Evolutionary conservation across 2,329 filamentous ascomycete genomes (phyloP).

Genomic region (Boeremia exigua): DNA sequence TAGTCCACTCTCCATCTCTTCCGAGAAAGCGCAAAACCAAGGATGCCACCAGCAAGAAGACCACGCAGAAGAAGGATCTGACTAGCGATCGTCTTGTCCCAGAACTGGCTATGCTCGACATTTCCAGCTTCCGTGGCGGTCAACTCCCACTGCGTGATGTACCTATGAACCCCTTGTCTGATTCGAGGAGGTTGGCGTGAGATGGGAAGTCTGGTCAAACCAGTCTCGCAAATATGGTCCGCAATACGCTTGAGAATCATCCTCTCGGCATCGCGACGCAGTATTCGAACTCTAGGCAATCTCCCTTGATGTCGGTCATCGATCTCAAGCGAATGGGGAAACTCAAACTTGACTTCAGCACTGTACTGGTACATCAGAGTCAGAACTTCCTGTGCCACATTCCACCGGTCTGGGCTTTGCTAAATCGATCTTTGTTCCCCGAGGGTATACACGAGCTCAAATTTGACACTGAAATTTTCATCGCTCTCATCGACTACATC

Average conservation of each 20-base stretch:
- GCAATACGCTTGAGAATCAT: no score
- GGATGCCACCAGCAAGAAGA: slow-evolving; percentile 61
- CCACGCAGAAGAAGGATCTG: slow-evolving; percentile 60
- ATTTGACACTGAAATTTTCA: slow-evolving; percentile 66
- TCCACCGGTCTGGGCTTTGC: slow-evolving; percentile 63
- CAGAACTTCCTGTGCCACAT: slow-evolving; percentile 61
- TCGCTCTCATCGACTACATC: slow-evolving; percentile 72
- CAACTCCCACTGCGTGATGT: slow-evolving; percentile 43
- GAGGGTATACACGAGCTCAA: slow-evolving; percentile 69
- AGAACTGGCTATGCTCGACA: slow-evolving; percentile 41
- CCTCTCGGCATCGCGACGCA: slow-evolving; percentile 52
- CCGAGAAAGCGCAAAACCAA: slow-evolving; percentile 59
- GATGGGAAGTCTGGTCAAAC: no score
- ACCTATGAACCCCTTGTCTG: no score
- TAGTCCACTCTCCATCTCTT: slow-evolving; percentile 73
- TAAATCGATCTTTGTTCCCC: slow-evolving; percentile 60
- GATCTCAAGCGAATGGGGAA: slow-evolving; percentile 55
- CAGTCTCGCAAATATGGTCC: no score
- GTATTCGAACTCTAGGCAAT: slow-evolving; percentile 59
- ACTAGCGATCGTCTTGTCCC: slow-evolving; percentile 41
- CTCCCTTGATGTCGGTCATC: slow-evolving; percentile 34
- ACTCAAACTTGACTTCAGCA: slow-evolving; percentile 38
- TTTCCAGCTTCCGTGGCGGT: slow-evolving; percentile 35
- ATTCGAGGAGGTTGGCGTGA: no score
- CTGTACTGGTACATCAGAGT: slow-evolving; percentile 47